These are phyloP conservation scores for Coniferiporia sulphurascens DNA, from an alignment of 1,284 basidiomycete species.

Conservation along the genomic window DNA sequence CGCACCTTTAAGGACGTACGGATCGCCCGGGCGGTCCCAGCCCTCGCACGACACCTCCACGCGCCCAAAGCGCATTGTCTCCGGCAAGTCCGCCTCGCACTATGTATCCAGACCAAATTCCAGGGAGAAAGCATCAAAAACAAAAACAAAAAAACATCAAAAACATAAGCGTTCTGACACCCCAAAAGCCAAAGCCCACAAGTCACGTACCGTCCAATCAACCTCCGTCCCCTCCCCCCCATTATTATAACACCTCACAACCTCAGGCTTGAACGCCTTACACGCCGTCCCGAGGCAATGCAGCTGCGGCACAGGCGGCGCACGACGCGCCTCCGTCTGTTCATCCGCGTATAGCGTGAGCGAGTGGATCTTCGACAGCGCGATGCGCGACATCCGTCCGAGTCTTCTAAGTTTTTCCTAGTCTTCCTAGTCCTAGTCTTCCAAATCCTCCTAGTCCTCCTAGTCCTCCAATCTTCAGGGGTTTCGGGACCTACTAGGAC, in stretches of 20 bases:
- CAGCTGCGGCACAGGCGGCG: constrained; percentile 69
- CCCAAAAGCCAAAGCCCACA: too few relatives aligned
- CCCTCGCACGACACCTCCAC: constrained; percentile 89
- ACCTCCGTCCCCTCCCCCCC: constrained; percentile 73
- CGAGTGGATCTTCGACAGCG: constrained; percentile 64
- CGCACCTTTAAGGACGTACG: constrained; percentile 77
- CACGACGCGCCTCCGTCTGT: constrained; percentile 63
- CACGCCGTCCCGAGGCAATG: constrained; percentile 79
- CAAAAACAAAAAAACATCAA: too few relatives aligned
- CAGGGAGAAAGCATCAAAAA: too few relatives aligned
- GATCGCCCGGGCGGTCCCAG: constrained; percentile 75
- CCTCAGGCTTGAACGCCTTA: constrained; percentile 71
- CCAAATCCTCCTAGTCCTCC: too few relatives aligned
- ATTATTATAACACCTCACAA: constrained; percentile 78
- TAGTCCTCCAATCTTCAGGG: too few relatives aligned
- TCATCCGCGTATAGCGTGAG: constrained; percentile 76
- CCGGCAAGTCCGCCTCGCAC: constrained; percentile 89
- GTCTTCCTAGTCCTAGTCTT: too few relatives aligned
- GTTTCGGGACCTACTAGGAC: too few relatives aligned
- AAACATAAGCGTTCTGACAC: too few relatives aligned
- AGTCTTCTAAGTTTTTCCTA: background rate
- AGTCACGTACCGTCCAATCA: constrained; percentile 71
- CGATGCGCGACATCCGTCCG: constrained; percentile 58
- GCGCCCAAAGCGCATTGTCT: constrained; percentile 72
- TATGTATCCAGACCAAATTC: constrained; percentile 25